These are phyloP conservation scores for Saccharomyces hybrid DNA, from an alignment of 1,139 yeast genomes.

Conservation along the genomic window DNA sequence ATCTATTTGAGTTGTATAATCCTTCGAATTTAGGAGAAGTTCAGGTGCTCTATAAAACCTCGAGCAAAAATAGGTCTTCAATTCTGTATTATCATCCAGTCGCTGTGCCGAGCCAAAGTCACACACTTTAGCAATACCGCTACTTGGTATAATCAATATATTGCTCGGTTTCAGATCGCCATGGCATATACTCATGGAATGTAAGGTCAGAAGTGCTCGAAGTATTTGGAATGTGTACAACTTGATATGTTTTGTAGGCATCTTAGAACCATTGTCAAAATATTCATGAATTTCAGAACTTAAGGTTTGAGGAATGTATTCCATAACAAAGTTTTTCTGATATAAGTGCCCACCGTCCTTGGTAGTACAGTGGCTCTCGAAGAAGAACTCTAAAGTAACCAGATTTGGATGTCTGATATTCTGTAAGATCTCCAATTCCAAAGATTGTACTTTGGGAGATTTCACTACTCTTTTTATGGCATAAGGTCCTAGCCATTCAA, in stretches of 20 bases:
- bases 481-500: neutral
- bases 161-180: constrained; percentile 83
- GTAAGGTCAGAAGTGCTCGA: neutral
- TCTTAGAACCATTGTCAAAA: neutral
- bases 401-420: neutral
- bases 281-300: neutral
- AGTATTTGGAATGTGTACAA: neutral
- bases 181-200: constrained; percentile 35
- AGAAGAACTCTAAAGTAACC: neutral
- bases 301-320: neutral
- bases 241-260: neutral
- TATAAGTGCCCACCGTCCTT: neutral
- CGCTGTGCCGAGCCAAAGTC: constrained; percentile 95
- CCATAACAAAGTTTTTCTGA: neutral
- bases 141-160: constrained; percentile 66
- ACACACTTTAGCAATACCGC: constrained; percentile 83
- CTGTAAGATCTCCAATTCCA: neutral
- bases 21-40: constrained; percentile 65
- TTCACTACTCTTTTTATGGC: neutral
- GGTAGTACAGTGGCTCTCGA: neutral
- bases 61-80: neutral
- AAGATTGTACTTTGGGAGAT: neutral
- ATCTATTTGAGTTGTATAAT: constrained; percentile 70
- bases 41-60: constrained; percentile 61
- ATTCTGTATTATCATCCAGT: constrained; percentile 24